Base-by-base conservation (phyloP, 2,329 filamentous ascomycete species). In the Aspergillus fumigatiaffinis region DNA sequence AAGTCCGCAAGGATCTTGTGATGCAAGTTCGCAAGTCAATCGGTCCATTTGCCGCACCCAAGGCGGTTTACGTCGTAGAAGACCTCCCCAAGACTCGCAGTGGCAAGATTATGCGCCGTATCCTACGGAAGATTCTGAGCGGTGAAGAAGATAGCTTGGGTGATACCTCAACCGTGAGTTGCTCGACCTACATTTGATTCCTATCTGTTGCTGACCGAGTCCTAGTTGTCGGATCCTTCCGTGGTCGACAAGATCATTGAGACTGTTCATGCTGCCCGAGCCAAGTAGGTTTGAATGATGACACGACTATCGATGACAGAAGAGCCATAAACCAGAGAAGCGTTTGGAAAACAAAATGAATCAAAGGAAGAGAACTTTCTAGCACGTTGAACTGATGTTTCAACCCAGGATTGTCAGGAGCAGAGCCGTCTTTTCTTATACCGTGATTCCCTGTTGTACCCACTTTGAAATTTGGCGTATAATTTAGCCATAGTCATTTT, bases 91-190 rank as follows among this genome's bases (percentile, higher is more conserved):
- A 99, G 87, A 99, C 94, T 41, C 85, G 94, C 67, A 96, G 90
- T 66, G 94, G 94, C 65, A 99, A 99, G 88, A 99, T 99, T 71
- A 99, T 99, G 94, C 86, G 94, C 62, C 87, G 94, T 63, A 96
- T 99, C 71, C 78, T 99, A 80, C 85, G 94, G 69, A 99, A 99
- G 90, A 96, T 99, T 71, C 78, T 99, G 66, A 92, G 92, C 17
- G 93, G 93, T 38, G 94, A 99, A 81, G 93, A 97, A 78, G 94
- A 99, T 75, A 92, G 96, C 77, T 82, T 99, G 54, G 94, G 94
- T 67, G 94, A 99, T 71, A 95, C 83, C 38, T 90, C 90, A 21
- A 97, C 94, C 65, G 91, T 95, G 82, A 80, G 89, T 80, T 32
- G 47, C 17, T 38, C 17, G 23, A 20, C 4, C 54, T 51, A 59